Evolutionary conservation across 306 rosid genomes (phyloP), one percentile per base, ranked within the genome.

Genomic region (Cucumis sativus): DNA sequence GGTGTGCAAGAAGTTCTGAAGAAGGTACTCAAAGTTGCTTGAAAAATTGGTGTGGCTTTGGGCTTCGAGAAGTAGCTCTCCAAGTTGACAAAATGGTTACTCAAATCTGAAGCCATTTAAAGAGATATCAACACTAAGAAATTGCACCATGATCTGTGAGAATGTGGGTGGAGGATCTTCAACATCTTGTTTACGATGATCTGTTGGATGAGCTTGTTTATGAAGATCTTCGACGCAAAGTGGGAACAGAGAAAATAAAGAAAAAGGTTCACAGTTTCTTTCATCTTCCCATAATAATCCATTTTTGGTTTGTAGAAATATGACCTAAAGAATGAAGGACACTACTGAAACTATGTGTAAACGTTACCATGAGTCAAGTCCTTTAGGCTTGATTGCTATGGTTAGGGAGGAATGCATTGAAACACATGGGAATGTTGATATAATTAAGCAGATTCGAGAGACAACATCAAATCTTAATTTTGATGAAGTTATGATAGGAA

Each of bases 131-230:
- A 55, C 28, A 21, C n/a, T 6, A 4, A 54, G 11, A 73, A 62
- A n/a, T 45, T 23, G 8, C n/a, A 9, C n/a, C 35, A 49, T 8
- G 40, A 23, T 16, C 54, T 2, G 21, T 75, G 21, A 8, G 45
- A 21, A 1, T 10, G 3, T 80, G 83, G 83, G 65, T 80, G 45
- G 39, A 75, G 60, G 0, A 41, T 1, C 79, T 80, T 2, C 37
- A 64, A 17, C 25, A 40, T 8, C 1, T 80, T 35, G 78, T 74
- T 74, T 4, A 64, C 1, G 79, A 62, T 18, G 25, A 74, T 64
- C 66, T 80, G 10, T n/a, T 80, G 59, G 75, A 54, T 6, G 66
- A 74, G 18, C 35, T 73, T 16, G 39, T 7, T 20, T 80, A 80
- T 3, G 75, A 74, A 65, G 11, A 4, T 63, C 78, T 74, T 8